phyloP scores from a whole-genome alignment of 2,329 filamentous ascomycete genomes.

The Aspergillus pseudotamarii region DNA sequence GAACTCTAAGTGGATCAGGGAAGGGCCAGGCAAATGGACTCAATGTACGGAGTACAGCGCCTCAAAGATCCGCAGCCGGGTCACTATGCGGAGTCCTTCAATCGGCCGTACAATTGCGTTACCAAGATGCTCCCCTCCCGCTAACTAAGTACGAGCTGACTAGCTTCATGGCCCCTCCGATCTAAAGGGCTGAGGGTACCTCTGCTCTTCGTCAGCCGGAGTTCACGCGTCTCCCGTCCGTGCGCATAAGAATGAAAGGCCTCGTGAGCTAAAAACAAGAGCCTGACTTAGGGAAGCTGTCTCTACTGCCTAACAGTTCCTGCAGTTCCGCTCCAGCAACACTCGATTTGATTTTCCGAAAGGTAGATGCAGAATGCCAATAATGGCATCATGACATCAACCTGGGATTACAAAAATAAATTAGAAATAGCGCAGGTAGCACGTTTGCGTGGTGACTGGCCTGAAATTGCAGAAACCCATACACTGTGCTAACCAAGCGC shows the following conservation, averaged over 20 bases:
- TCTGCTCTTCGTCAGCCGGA: slow-evolving; percentile 23
- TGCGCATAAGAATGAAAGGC: slow-evolving; percentile 23
- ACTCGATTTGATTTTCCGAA: slow-evolving; percentile 21
- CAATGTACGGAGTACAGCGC: slow-evolving; percentile 4
- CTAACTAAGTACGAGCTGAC: slow-evolving; percentile 2
- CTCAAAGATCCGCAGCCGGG: slow-evolving; percentile 20
- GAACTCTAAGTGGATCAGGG: slow-evolving; percentile 19
- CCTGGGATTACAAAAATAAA: slow-evolving; percentile 13
- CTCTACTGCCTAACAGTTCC: slow-evolving; percentile 26
- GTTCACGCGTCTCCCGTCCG: slow-evolving; percentile 27
- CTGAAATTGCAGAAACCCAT: slow-evolving; percentile 21
- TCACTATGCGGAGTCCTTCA: not conserved
- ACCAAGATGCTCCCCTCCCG: not conserved
- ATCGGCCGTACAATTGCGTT: slow-evolving; percentile 17
- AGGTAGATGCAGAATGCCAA: slow-evolving; percentile 15
- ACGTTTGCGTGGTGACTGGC: slow-evolving; percentile 6
- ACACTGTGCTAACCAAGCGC: slow-evolving; percentile 17
- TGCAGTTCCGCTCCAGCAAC: slow-evolving; percentile 27
- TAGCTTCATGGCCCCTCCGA: slow-evolving; percentile 4
- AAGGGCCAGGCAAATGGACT: slow-evolving; percentile 3
- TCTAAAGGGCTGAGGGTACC: slow-evolving; percentile 11
- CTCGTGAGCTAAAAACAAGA: slow-evolving; percentile 25
- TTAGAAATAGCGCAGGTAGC: slow-evolving; percentile 20
- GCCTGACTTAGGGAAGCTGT: slow-evolving; percentile 15
- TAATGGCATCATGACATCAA: slow-evolving; percentile 12